Percentiles rank a stretch among this genome's conserved stretches.
Conservation (phyloP, 768 basidiomycete genomes). For the Ephemerocybe angulata region DNA sequence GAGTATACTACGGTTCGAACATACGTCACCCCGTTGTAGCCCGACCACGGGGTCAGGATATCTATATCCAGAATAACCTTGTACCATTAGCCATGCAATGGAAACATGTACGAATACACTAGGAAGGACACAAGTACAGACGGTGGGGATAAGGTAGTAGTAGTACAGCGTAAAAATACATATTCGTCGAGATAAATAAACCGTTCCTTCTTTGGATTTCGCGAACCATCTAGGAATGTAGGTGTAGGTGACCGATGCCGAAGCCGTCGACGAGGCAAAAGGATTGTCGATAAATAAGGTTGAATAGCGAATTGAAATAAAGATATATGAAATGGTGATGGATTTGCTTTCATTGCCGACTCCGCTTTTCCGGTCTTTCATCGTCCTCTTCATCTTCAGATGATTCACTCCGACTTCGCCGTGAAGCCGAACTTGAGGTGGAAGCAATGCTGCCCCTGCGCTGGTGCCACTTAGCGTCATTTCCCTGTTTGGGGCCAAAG, state of each 20-base stretch:
- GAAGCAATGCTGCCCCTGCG: conserved; percentile 39
- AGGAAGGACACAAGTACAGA: not conserved
- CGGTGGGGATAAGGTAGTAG: not conserved
- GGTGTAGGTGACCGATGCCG: no score
- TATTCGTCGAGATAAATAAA: not conserved
- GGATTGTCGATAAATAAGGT: no score
- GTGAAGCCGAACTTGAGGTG: conserved; percentile 38
- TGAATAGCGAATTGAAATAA: not conserved
- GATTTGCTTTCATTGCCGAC: conserved; percentile 18
- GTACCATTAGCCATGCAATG: conserved; percentile 1
- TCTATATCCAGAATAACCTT: conserved; percentile 1
- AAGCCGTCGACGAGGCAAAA: no score
- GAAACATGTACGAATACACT: conserved; percentile 4
- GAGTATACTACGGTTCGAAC: not conserved
- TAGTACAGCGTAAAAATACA: not conserved
- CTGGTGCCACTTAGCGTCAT: conserved; percentile 24
- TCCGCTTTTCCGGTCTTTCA: conserved; percentile 31
- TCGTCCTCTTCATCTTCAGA: conserved; percentile 30
- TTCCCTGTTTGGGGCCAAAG: not conserved
- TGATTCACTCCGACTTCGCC: conserved; percentile 36
- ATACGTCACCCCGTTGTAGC: not conserved
- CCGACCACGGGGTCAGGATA: not conserved
- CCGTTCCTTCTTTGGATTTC: no score
- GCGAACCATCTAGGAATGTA: no score
- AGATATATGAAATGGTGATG: conserved; percentile 3